Percentiles rank a stretch among this genome's conserved stretches.
Conservation (phyloP, 108 stramenopile genomes). For the Seminavis robusta region DNA sequence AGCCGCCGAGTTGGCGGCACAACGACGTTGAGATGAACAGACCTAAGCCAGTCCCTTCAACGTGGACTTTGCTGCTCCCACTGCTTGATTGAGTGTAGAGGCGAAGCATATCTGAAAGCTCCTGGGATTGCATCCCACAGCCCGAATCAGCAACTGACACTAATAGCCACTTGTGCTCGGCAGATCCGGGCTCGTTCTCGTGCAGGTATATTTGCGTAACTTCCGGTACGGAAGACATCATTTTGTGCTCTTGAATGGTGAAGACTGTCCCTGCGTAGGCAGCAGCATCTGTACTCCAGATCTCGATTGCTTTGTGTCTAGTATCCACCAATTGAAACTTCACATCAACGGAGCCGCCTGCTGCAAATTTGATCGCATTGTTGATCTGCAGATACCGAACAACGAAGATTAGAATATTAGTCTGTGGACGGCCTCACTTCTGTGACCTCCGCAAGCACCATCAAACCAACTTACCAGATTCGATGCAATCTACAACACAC, state of each 20-base stretch:
- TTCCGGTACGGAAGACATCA: not conserved
- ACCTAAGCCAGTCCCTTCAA: constrained; percentile 12
- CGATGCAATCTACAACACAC: too few relatives aligned
- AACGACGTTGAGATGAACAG: constrained; percentile 12
- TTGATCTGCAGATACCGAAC: too few relatives aligned
- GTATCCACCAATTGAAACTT: constrained; percentile 2
- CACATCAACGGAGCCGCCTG: constrained; percentile 3
- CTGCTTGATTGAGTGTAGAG: constrained; percentile 13
- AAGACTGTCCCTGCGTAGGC: constrained; percentile 7
- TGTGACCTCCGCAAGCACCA: too few relatives aligned
- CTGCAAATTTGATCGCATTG: constrained; percentile 16
- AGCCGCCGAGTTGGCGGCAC: constrained; percentile 5
- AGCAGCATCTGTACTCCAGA: not conserved
- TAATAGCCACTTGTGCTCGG: constrained; percentile 8
- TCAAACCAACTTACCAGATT: too few relatives aligned
- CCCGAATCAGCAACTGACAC: constrained; percentile 6
- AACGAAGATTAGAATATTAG: too few relatives aligned
- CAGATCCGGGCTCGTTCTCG: not conserved
- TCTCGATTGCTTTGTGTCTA: not conserved
- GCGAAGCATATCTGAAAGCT: constrained; percentile 5
- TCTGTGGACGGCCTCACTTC: too few relatives aligned
- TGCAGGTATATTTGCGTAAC: not conserved
- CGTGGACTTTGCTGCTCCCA: constrained; percentile 1
- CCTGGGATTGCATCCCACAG: constrained; percentile 6
- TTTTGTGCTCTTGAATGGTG: constrained; percentile 3